Conservation (phyloP, 1,284 basidiomycete species). For the Neolentinus lepideus region DNA sequence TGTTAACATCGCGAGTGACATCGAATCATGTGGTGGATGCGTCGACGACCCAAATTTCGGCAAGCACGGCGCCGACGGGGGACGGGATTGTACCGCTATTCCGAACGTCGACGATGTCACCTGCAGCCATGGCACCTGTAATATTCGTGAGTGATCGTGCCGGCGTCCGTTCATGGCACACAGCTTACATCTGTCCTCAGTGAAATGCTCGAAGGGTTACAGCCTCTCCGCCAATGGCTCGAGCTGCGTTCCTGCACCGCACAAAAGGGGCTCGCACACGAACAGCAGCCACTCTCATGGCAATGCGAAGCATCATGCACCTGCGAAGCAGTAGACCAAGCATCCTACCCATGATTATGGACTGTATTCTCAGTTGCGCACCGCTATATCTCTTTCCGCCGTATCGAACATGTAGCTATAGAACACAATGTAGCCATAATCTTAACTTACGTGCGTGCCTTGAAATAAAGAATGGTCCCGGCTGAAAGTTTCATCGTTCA, state of each 20-base stretch:
- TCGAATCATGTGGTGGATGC: constrained; percentile 3
- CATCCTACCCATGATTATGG: no score
- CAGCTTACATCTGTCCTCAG: background rate
- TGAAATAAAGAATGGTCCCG: no score
- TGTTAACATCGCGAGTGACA: background rate
- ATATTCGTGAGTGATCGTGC: background rate
- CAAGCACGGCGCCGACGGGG: background rate
- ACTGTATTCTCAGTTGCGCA: background rate
- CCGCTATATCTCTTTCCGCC: no score
- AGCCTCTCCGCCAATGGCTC: background rate
- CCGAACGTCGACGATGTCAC: background rate
- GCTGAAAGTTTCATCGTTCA: no score
- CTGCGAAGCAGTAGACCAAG: background rate
- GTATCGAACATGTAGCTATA: no score
- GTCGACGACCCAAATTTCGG: background rate
- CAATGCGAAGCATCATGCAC: no score
- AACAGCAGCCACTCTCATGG: no score
- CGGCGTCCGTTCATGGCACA: background rate
- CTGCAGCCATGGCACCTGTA: background rate
- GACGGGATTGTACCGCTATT: constrained; percentile 1
- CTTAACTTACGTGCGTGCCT: no score
- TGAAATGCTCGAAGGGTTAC: background rate
- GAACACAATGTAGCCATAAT: no score
- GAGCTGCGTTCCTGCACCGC: background rate
- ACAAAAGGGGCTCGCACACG: background rate